Evolutionary conservation across 1,139 yeast species (phyloP).

Genomic region (Pichia sp.): DNA sequence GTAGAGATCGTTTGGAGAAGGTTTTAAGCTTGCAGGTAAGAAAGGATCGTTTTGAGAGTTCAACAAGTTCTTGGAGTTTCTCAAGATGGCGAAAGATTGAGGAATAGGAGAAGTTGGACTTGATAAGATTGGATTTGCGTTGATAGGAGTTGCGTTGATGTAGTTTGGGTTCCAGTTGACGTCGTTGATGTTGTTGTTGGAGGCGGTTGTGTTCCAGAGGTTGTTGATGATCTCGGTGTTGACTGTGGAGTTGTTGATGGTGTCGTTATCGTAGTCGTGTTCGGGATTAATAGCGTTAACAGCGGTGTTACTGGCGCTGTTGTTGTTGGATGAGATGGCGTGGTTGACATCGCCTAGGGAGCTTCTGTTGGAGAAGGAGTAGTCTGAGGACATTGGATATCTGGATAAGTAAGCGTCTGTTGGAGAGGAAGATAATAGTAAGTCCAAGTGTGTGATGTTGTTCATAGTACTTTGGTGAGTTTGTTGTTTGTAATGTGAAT

Average conservation of each 20-base stretch:
- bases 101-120: constrained; percentile 7
- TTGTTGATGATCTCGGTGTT: constrained; percentile 1
- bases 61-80: constrained; percentile 3
- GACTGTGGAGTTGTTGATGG: constrained; percentile 8
- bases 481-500: too few relatives aligned
- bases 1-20: too few relatives aligned
- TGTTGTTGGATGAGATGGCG: constrained; percentile 6
- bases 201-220: not conserved
- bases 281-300: not conserved
- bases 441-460: not conserved
- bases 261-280: constrained; percentile 10
- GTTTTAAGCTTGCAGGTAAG: constrained; percentile 9
- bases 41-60: constrained; percentile 14
- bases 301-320: constrained; percentile 2
- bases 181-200: not conserved
- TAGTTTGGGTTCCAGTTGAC: constrained; percentile 8
- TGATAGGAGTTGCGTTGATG: not conserved
- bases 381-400: constrained; percentile 12
- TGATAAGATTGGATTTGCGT: constrained; percentile 1
- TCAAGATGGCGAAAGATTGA: not conserved
- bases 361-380: constrained; percentile 18
- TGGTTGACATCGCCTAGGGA: constrained; percentile 13
- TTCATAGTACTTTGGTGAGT: too few relatives aligned
- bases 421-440: constrained; percentile 2
- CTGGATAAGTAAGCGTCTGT: constrained; percentile 4